Base-by-base conservation (phyloP, 768 basidiomycete species). In the Termitomyces sp. region DNA sequence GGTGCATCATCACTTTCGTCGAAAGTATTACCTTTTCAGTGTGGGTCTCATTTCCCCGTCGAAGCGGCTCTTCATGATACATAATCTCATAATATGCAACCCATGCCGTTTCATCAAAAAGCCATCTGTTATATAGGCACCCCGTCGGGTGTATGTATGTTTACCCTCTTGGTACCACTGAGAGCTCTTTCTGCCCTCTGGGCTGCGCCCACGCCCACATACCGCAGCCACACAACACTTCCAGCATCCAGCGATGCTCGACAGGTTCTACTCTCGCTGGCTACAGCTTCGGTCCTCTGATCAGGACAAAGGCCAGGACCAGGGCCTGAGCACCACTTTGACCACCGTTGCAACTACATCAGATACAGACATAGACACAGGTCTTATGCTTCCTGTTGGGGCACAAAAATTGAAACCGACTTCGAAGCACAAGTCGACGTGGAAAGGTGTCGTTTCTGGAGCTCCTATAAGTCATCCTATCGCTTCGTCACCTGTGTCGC, bases 381-480 rank as follows among this genome's bases (percentile, higher is more conserved):
- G 54, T 45, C 63, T 72, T 11, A 67, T 72, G 16, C 67, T 66
- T 59, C 68, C 68, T 13, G 66, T 68, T 22, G 69, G 70, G 3
- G 62, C 47, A 48, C 49, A 65, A 52, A 65, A 65, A 11, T 44
- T 7, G 4, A 44, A 33, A 6, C 32, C 22, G 4, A n/a, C 24
- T 7, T 52, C 38, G 16, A 52, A 44, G 24, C 4, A 32, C 18
- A 56, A 64, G 30, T 57, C 58, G 38, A 62, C 52, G 49, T 64
- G 61, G 63, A 63, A 54, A 55, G 65, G 50, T 48, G 59, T 44
- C 33, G 55, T 60, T 24, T 56, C 64, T 51, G 63, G 66, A 5
- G 61, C 63, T n/a, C 61, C 60, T 45, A 74, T 75, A 54, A 75
- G 74, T 55, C 54, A 68, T 36, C 73, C 74, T 36, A 73, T 75